Conservation (phyloP, 768 basidiomycete genomes). For the Boletus insuetus region DNA sequence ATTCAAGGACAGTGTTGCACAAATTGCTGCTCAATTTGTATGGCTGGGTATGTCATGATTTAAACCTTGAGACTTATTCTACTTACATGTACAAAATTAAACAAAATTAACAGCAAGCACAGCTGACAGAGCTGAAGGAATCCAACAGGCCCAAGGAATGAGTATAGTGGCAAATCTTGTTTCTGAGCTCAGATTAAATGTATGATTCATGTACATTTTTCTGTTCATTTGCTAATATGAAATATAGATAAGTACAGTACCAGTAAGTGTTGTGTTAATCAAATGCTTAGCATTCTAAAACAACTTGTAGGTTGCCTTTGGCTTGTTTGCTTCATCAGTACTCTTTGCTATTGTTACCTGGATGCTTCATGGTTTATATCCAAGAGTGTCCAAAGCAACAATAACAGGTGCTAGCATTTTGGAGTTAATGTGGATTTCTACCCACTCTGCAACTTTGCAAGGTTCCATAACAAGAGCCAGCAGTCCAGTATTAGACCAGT, state of each 20-base stretch:
- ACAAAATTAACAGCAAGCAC: neutral
- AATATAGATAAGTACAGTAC: neutral
- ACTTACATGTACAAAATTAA: too few relatives aligned
- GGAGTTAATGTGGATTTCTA: neutral
- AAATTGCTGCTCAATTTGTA: neutral
- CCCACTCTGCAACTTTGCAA: neutral
- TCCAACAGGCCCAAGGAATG: neutral
- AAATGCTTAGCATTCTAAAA: neutral
- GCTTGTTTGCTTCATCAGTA: neutral
- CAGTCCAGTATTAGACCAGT: neutral
- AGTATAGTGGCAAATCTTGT: neutral
- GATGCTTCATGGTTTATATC: neutral
- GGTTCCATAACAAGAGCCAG: neutral
- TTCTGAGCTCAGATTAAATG: neutral
- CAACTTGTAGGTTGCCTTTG: neutral
- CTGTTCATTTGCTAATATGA: neutral
- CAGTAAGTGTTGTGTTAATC: neutral
- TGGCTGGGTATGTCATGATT: constrained; percentile 4
- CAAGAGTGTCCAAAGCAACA: neutral
- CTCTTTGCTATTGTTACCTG: neutral
- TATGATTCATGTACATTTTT: neutral
- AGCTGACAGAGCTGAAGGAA: neutral
- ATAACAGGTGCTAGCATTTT: neutral
- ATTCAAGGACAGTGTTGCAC: constrained; percentile 5
- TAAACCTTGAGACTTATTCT: too few relatives aligned